Evolutionary conservation across 2,329 filamentous ascomycete species (phyloP).

Genomic region (Diaporthe helianthi): DNA sequence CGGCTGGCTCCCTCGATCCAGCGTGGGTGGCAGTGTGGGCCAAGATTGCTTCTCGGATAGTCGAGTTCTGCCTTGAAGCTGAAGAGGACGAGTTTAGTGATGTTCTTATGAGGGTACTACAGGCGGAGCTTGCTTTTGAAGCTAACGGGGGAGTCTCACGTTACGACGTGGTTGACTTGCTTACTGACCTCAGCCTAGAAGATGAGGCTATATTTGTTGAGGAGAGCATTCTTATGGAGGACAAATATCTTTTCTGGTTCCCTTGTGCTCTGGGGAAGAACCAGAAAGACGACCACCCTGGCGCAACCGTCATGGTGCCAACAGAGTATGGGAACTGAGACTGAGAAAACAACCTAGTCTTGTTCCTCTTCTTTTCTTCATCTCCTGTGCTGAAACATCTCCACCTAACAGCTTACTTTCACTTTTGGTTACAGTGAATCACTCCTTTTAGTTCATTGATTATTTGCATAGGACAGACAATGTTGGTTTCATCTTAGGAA

Average conservation of each 20-base stretch:
- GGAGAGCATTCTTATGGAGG: neutral
- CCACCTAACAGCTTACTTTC: no score
- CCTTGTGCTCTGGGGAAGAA: neutral
- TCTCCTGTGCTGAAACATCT: no score
- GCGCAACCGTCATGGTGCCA: neutral
- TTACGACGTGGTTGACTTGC: neutral
- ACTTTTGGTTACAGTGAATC: no score
- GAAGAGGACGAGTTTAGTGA: neutral
- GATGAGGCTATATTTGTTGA: neutral
- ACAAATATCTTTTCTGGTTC: neutral
- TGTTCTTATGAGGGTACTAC: neutral
- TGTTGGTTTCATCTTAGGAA: no score
- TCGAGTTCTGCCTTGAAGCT: neutral
- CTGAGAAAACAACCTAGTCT: no score
- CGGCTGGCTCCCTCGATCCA: neutral
- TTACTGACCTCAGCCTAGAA: neutral
- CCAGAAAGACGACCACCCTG: neutral
- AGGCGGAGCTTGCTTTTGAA: neutral
- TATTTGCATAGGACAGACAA: no score
- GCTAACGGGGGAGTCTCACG: neutral
- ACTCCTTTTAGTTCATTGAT: no score
- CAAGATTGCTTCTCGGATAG: neutral
- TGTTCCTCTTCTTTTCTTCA: no score
- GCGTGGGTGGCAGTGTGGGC: neutral
- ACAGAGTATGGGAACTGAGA: neutral